Evolutionary conservation across 75 land plant genomes (phyloP).

Genomic region (Pinus tabuliformis): DNA sequence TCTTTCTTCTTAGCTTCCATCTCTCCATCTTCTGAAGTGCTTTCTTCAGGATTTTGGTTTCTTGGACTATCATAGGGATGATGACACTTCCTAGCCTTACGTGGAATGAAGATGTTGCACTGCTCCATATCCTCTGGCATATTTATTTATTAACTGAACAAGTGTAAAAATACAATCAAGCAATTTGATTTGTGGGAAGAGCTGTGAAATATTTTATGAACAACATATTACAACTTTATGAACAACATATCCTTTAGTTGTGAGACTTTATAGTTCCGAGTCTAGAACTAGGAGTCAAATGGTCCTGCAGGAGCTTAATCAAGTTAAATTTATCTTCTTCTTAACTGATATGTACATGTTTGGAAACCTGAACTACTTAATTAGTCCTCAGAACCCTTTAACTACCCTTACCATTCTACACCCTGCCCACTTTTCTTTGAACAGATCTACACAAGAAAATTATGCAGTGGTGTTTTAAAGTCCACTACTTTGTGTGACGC

Average conservation of each 20-base stretch:
- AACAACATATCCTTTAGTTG: not conserved
- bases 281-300: not conserved
- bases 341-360: too few relatives aligned
- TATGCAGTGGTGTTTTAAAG: not conserved
- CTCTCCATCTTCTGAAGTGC: conserved; percentile 9
- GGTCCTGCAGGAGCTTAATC: not conserved
- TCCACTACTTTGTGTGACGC: not conserved
- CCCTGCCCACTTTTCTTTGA: not conserved
- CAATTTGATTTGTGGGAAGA: conserved; percentile 3
- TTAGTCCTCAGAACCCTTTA: not conserved
- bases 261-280: not conserved
- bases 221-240: not conserved
- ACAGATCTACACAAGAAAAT: not conserved
- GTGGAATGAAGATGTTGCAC: conserved; percentile 32
- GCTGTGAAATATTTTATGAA: not conserved
- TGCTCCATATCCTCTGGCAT: conserved; percentile 59
- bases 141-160: conserved; percentile 8
- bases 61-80: conserved; percentile 18
- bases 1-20: conserved; percentile 34
- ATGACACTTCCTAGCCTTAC: conserved; percentile 32
- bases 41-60: conserved; percentile 14
- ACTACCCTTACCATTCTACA: not conserved
- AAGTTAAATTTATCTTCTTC: too few relatives aligned
- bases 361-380: too few relatives aligned
- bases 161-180: conserved; percentile 4